Base-by-base conservation (phyloP, 225 moss, liverwort and hornwort species). In the Marchantia paleacea region DNA sequence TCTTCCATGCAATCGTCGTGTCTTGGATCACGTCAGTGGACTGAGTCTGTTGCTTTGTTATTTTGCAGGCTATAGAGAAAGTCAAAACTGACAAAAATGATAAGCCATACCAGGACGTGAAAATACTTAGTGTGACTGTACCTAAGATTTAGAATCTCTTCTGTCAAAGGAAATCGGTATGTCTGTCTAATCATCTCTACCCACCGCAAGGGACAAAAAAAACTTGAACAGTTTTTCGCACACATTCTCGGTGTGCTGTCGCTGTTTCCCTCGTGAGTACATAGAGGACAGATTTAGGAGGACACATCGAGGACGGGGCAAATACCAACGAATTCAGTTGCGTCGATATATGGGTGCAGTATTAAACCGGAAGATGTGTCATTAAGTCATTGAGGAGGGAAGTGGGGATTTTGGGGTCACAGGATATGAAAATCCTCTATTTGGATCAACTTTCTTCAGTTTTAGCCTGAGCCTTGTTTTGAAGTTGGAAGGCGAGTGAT, bases 81-180 rank as follows among this genome's bases (percentile, higher is more conserved):
- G 88, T 92, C 72, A 99, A 99, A 80, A 88, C 86, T 0, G 99
- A 99, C 80, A 95, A 91, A 80, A 99, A 95, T 78, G 94, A 95
- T 47, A 95, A 90, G 71, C 99, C 99, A 19, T 99, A 91, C 29
- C 94, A 91, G 64, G 99, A 99, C 69, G 90, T 99, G 10, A 99
- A 99, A 80, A 95, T 99, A 69, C 81, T 99, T 75, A 99, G 88
- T 81, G 91, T 99, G 14, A 94, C 95, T 84, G 94, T 99, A 79
- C 95, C 99, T 24, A 99, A 94, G 85, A 71, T 69, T 12, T 88
- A 87, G 53, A 14, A 39, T 7, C 50, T 53, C 51, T 12, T 52
- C 11, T n/a, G n/a, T 71, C 13, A 71, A 18, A 71, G 70, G 20
- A 39, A 50, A n/a, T 1, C 15, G 14, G 70, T 70, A 70, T 3